Conservation (phyloP, 2,329 filamentous ascomycete genomes). For the Cladosporium halotolerans region DNA sequence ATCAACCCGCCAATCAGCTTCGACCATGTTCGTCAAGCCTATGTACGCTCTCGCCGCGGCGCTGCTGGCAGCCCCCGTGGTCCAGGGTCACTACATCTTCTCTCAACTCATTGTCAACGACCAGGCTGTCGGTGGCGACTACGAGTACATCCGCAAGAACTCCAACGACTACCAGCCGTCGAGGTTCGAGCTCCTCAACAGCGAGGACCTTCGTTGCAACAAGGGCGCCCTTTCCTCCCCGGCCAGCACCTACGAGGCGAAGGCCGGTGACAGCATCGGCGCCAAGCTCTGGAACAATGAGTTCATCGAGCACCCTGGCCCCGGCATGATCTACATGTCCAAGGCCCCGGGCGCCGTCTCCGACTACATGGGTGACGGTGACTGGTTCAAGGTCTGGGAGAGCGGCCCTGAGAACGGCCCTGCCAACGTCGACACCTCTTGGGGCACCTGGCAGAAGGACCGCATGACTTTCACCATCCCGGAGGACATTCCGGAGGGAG, state of each 20-base stretch:
- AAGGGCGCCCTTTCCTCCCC: conserved; percentile 12
- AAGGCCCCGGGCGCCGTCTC: conserved; percentile 16
- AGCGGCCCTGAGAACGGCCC: conserved; percentile 11
- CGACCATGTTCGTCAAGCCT: conserved; percentile 9
- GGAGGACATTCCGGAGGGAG: conserved; percentile 11
- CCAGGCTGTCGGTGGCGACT: conserved; percentile 13
- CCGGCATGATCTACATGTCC: conserved; percentile 17
- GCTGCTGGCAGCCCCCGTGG: conserved; percentile 12
- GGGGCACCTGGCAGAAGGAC: conserved; percentile 14
- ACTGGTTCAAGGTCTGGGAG: conserved; percentile 20
- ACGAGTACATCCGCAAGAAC: conserved; percentile 19
- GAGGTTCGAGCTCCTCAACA: conserved; percentile 13
- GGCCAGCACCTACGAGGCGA: conserved; percentile 14
- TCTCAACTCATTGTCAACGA: conserved; percentile 17
- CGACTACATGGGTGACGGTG: conserved; percentile 15
- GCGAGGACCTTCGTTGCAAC: conserved; percentile 12
- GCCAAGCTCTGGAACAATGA: conserved; percentile 15
- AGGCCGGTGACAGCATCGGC: conserved; percentile 17
- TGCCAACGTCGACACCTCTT: conserved; percentile 11
- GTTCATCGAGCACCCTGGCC: conserved; percentile 18
- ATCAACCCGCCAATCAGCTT: neutral
- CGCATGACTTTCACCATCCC: conserved; percentile 17
- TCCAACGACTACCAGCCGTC: conserved; percentile 16
- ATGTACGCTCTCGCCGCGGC: conserved; percentile 8
- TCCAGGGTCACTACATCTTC: conserved; percentile 18